Conservation (phyloP, 352 stramenopile species). For the Pythium chondricola region DNA sequence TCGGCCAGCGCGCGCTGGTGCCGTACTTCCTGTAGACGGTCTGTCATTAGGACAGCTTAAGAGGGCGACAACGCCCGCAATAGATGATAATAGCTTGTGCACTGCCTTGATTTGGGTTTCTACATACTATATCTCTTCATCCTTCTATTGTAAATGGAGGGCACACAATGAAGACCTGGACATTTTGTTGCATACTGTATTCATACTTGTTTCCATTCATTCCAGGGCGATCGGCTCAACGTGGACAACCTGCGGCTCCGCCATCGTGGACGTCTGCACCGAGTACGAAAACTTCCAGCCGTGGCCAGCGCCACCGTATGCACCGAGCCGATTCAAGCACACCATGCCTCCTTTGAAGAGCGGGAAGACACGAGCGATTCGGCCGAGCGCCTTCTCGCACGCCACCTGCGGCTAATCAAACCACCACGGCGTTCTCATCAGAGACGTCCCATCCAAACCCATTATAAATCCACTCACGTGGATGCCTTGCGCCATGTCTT, state of each 20-base stretch:
- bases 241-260: constrained; percentile 37
- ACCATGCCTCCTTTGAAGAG: constrained; percentile 75
- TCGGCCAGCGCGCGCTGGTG: constrained; percentile 68
- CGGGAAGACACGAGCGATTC: constrained; percentile 49
- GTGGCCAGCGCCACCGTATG: constrained; percentile 68
- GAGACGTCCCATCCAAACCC: no score
- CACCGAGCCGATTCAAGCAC: constrained; percentile 62
- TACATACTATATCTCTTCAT: no score
- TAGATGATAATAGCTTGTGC: no score
- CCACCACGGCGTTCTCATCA: not conserved
- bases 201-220: not conserved
- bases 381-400: constrained; percentile 44
- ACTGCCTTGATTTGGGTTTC: no score
- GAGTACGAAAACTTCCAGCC: constrained; percentile 70
- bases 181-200: no score
- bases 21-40: constrained; percentile 81
- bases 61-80: no score
- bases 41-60: no score
- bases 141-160: no score
- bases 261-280: constrained; percentile 58
- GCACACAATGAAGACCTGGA: no score
- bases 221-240: constrained; percentile 34
- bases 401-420: constrained; percentile 41
- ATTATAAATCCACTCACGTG: constrained; percentile 68
- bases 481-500: constrained; percentile 67